Evolutionary conservation across 148 eudicot species (phyloP).

Genomic region (Chenopodium quinoa): DNA sequence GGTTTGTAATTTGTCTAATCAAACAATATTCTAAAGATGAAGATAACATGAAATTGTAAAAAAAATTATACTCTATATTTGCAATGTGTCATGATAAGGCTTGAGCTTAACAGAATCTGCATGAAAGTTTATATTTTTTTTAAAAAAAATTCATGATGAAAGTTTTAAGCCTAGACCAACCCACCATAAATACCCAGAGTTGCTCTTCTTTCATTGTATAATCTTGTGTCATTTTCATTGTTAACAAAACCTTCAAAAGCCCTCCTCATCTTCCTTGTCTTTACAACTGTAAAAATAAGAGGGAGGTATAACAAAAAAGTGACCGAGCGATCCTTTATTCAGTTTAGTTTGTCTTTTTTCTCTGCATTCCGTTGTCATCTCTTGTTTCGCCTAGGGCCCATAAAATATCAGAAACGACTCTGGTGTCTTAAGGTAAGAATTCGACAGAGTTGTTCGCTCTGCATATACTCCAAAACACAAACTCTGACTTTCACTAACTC

Average conservation of each 20-base stretch:
- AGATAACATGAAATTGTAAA: slow-evolving; percentile 16
- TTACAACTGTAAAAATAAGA: slow-evolving; percentile 21
- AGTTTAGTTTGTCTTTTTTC: no score
- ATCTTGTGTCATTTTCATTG: slow-evolving; percentile 23
- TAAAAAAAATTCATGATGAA: no score
- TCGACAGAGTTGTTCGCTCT: slow-evolving; percentile 15
- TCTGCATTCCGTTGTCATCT: no score
- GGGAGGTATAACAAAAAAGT: background rate
- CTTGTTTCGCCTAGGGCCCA: no score
- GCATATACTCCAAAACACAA: slow-evolving; percentile 21
- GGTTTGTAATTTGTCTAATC: slow-evolving; percentile 23
- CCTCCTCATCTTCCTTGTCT: background rate
- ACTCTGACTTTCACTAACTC: slow-evolving; percentile 9
- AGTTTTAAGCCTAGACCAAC: background rate
- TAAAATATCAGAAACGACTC: no score
- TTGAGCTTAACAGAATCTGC: slow-evolving; percentile 20
- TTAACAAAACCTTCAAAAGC: background rate
- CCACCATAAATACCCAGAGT: slow-evolving; percentile 24
- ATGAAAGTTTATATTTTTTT: background rate
- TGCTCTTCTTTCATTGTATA: slow-evolving; percentile 7
- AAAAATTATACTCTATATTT: background rate
- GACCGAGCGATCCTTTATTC: no score
- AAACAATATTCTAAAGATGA: slow-evolving; percentile 8
- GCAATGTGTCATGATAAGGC: slow-evolving; percentile 31
- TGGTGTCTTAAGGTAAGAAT: slow-evolving; percentile 11